These are phyloP conservation scores for Lippia alba DNA, from an alignment of 305 asterid species.

Conservation along the genomic window DNA sequence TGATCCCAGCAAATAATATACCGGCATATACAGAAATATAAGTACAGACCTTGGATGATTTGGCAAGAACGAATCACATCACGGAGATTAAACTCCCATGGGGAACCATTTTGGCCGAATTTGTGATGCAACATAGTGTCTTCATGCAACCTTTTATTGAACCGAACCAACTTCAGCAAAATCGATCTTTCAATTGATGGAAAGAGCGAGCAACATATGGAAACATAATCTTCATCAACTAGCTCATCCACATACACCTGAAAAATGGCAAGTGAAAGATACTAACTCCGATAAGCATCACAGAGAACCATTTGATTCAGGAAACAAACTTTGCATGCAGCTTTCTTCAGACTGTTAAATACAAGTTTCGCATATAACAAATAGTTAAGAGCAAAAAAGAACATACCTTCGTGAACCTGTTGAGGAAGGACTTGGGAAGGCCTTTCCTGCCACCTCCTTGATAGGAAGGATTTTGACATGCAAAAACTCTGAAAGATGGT, in stretches of 20 bases:
- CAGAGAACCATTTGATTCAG: constrained; percentile 11
- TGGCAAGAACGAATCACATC: constrained; percentile 96
- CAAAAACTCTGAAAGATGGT: constrained; percentile 85
- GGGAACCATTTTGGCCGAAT: constrained; percentile 94
- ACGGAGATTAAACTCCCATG: constrained; percentile 99
- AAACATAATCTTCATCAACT: constrained; percentile 79
- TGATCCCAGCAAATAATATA: constrained; percentile 27
- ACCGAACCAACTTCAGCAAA: constrained; percentile 62
- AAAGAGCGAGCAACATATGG: constrained; percentile 77
- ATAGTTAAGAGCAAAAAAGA: constrained; percentile 2
- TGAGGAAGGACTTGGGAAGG: constrained; percentile 95
- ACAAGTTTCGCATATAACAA: constrained; percentile 15
- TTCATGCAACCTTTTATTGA: constrained; percentile 77
- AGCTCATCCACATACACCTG: constrained; percentile 98
- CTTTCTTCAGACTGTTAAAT: constrained; percentile 9
- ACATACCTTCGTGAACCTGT: constrained; percentile 94
- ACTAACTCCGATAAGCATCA: constrained; percentile 16
- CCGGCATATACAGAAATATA: constrained; percentile 18
- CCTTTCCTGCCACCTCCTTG: constrained; percentile 99
- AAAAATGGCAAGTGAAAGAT: constrained; percentile 34
- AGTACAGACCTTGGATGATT: constrained; percentile 69
- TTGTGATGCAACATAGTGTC: constrained; percentile 78
- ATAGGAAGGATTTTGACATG: constrained; percentile 95
- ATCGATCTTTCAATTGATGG: constrained; percentile 67
- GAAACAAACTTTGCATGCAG: constrained; percentile 24